Base-by-base conservation (phyloP, 1,284 basidiomycete genomes). In the Kalmanozyma brasiliensis region DNA sequence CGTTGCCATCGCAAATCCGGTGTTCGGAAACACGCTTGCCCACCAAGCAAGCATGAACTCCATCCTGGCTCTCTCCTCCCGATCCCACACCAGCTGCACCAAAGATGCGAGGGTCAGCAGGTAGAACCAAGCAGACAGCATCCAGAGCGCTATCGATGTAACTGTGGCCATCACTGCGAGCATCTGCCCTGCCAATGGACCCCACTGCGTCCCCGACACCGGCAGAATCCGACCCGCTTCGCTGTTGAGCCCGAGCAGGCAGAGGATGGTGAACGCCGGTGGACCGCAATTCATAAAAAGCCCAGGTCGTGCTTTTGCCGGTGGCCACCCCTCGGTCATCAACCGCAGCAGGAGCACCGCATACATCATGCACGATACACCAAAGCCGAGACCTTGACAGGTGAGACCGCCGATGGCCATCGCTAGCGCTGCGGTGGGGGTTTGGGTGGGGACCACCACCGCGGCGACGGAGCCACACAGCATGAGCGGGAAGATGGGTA, bases 401-500 rank as follows among this genome's bases (percentile, higher is more conserved):
- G 62, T 56, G 2, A 62, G 13, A 0, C 71, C 66, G 35, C 44
- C 46, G n/a, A 73, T 45, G 6, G 58, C 36, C 8, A 70, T 65
- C 7, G 38, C 32, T 13, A 61, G 19, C 6, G 47, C 61, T 4
- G 34, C 5, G 2, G 34, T n/a, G 4, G 34, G 30, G 2, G 22
- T 23, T 36, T 70, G 61, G 5, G 52, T 61, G 2, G 34, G 49
- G 4, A 57, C 23, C 0, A 65, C 44, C 4, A 34, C 17, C 0
- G 36, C 29, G 0, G 70, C 66, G 8, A 70, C 46, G 3, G 41
- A 52, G 9, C 71, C 66, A 20, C 53, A 65, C 13, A 73, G 67
- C 71, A 73, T 73, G n/a, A 55, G 51, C 8, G 66, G 71, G 32
- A 73, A 73, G 37, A 70, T 59, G 8, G 71, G 71, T 13, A 73